Conservation (phyloP, 805 yeast genomes). For the Ogataea wickerhamii region DNA sequence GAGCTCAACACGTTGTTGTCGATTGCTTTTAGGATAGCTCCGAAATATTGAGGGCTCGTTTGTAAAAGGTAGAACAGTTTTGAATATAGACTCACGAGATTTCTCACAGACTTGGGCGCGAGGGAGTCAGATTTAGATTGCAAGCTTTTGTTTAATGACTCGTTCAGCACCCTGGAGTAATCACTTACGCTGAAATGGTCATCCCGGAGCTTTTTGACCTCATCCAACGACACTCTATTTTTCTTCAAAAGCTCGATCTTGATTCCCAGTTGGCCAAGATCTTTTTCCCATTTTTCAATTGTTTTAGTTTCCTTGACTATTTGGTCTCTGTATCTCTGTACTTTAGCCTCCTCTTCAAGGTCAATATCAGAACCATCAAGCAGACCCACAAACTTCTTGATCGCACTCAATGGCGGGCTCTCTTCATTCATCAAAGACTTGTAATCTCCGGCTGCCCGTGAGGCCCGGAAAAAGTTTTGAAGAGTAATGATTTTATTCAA, state of each 20-base stretch:
- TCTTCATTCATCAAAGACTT: slow-evolving; percentile 61
- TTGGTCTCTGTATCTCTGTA: slow-evolving; percentile 63
- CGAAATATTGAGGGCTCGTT: slow-evolving; percentile 73
- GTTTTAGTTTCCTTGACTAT: slow-evolving; percentile 66
- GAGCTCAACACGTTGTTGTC: slow-evolving; percentile 21
- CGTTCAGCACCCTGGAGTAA: slow-evolving; percentile 25
- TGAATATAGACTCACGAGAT: slow-evolving; percentile 65
- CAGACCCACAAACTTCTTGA: slow-evolving; percentile 71
- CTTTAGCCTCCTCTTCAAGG: slow-evolving; percentile 66
- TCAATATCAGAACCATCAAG: slow-evolving; percentile 62
- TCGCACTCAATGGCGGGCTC: slow-evolving; percentile 75
- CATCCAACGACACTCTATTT: slow-evolving; percentile 76
- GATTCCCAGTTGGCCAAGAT: slow-evolving; percentile 71
- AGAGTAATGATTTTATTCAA: slow-evolving; percentile 60
- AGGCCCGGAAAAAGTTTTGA: slow-evolving; percentile 71
- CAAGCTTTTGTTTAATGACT: slow-evolving; percentile 21
- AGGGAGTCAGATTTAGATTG: slow-evolving; percentile 18
- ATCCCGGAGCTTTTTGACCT: slow-evolving; percentile 43
- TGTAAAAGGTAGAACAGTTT: slow-evolving; percentile 79
- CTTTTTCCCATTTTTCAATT: slow-evolving; percentile 69
- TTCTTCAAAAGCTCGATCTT: slow-evolving; percentile 75
- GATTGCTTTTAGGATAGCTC: slow-evolving; percentile 43
- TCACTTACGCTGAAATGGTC: slow-evolving; percentile 30
- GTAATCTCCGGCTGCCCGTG: slow-evolving; percentile 68
- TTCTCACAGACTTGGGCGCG: slow-evolving; percentile 40